phyloP scores from a whole-genome alignment of 345 rosid species.

The Excoecaria cochinchinensis region DNA sequence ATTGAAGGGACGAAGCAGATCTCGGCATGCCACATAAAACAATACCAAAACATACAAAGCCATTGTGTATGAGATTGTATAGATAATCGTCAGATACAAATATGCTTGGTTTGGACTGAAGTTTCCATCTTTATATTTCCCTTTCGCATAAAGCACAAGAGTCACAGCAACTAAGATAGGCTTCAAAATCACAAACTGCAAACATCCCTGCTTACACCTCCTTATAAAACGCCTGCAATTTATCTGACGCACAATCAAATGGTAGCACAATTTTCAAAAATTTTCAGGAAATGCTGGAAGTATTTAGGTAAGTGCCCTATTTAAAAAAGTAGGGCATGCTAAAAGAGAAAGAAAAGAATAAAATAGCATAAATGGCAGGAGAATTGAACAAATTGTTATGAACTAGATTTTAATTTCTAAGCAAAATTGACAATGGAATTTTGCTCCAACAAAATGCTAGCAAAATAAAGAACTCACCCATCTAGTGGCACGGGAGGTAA shows the following conservation, averaged over 20 bases:
- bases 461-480: slow-evolving; percentile 57
- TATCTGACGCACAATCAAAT: slow-evolving; percentile 6
- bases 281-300: neutral
- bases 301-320: neutral
- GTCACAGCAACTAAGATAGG: slow-evolving; percentile 89
- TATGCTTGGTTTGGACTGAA: slow-evolving; percentile 86
- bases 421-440: neutral
- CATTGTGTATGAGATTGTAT: slow-evolving; percentile 82
- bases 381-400: neutral
- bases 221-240: slow-evolving; percentile 82
- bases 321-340: neutral
- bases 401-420: neutral
- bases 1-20: slow-evolving; percentile 97
- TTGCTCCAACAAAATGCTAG: neutral
- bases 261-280: neutral
- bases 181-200: slow-evolving; percentile 96
- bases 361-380: neutral
- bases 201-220: slow-evolving; percentile 97
- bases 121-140: slow-evolving; percentile 94
- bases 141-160: slow-evolving; percentile 84
- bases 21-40: slow-evolving; percentile 95
- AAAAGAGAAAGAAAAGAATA: neutral
- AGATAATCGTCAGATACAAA: slow-evolving; percentile 87
- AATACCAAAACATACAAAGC: slow-evolving; percentile 86
- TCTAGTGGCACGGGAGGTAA: slow-evolving; percentile 79